Evolutionary conservation across 1,284 basidiomycete species (phyloP), one percentile per base, ranked within the genome.

Genomic region (Pterulicium gracile): DNA sequence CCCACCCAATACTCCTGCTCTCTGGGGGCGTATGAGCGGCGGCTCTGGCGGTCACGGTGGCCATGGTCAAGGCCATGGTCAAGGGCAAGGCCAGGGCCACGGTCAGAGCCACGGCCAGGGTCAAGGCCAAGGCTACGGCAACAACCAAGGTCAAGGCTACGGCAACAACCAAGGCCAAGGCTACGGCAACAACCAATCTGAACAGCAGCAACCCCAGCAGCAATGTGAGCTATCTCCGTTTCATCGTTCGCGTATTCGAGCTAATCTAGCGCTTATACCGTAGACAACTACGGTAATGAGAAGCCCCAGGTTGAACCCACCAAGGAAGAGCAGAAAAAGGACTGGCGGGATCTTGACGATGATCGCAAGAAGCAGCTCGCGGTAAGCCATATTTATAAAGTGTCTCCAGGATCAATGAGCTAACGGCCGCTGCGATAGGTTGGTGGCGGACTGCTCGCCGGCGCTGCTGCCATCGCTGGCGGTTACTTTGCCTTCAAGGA

Each of bases 361-460:
- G 55, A 73, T 2, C 68, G 62, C 51, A 81, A 81, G 69, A 70
- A 79, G 55, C 59, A 77, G 51, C 64, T 81, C 42, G 72, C 75
- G 68, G 81, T 81, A 42, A 19, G 61, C 49, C 10, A 43, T 4
- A 13, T n/a, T n/a, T 39, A 32, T 35, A 19, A 23, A 24, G 12
- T 10, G 18, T 15, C 24, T 4, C 21, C 18, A 19, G 17, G n/a
- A n/a, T n/a, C 22, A 24, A 27, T 24, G 23, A 23, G 44, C 51
- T 47, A 13, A 40, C 22, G 50, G 43, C 42, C 27, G 20, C 39
- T 45, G 42, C 18, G 50, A 21, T 50, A 86, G 82, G 55, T 84
- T 49, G 82, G 79, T 22, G 82, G 78, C 34, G 82, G 79, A 23
- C 53, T 85, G 27, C 60, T 71, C 34, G 75, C 71, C 2, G 81